Evolutionary conservation across 371 early-diverging fungal genomes (phyloP).

Genomic region (Mortierella sp.): DNA sequence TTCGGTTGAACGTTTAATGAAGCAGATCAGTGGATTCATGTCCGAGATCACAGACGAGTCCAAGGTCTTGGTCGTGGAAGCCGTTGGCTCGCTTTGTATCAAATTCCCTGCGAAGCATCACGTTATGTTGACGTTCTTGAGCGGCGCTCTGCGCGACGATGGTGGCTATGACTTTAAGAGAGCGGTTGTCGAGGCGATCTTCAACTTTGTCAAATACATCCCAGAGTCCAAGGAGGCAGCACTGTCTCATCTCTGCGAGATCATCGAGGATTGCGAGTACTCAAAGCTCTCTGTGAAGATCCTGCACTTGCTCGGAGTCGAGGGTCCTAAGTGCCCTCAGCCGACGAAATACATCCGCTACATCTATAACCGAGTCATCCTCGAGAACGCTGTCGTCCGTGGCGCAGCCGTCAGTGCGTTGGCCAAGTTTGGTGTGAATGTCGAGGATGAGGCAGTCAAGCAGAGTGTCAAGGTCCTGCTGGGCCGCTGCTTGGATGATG

Average conservation of each 20-base stretch:
- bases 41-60: constrained; percentile 98
- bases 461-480: constrained; percentile 87
- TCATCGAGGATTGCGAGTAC: constrained; percentile 99
- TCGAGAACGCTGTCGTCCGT: constrained; percentile 96
- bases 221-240: constrained; percentile 96
- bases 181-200: constrained; percentile 96
- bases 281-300: constrained; percentile 96
- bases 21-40: constrained; percentile 97
- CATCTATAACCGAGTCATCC: constrained; percentile 98
- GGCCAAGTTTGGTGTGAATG: constrained; percentile 91
- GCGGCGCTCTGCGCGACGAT: constrained; percentile 94
- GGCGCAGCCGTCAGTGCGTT: constrained; percentile 98
- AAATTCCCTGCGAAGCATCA: constrained; percentile 97
- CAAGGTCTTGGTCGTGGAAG: constrained; percentile 97
- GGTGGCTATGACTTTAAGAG: constrained; percentile 97
- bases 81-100: constrained; percentile 93
- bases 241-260: constrained; percentile 96
- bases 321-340: constrained; percentile 91
- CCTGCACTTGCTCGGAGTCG: constrained; percentile 92
- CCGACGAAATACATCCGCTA: constrained; percentile 97
- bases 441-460: constrained; percentile 80
- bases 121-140: constrained; percentile 93
- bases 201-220: constrained; percentile 93
- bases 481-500: constrained; percentile 94
- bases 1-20: constrained; percentile 97